phyloP scores from a whole-genome alignment of 2,329 filamentous ascomycete genomes.

The Microsporum audouinii region DNA sequence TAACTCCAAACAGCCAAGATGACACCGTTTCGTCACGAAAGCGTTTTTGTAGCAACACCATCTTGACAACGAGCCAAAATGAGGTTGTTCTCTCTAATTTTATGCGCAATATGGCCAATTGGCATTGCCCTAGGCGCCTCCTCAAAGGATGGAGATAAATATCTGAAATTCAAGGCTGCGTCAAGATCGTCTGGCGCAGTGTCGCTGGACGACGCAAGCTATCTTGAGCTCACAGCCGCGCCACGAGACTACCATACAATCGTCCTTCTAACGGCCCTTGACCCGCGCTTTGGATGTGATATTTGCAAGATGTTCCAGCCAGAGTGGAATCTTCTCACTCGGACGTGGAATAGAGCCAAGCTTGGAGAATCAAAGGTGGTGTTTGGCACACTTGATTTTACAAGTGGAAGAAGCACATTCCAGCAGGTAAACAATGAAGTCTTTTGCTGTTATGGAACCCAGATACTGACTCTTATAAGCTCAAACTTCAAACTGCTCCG shows the following conservation, averaged over 20 bases:
- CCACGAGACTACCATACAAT: conserved; percentile 76
- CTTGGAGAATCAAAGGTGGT: conserved; percentile 44
- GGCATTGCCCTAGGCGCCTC: neutral
- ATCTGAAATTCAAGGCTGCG: neutral
- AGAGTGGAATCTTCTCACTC: conserved; percentile 79
- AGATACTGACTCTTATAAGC: conserved; percentile 40
- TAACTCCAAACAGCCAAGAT: neutral
- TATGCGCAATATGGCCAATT: conserved; percentile 4
- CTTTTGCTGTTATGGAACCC: neutral
- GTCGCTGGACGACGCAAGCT: conserved; percentile 66
- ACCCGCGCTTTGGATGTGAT: conserved; percentile 69
- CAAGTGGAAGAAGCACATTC: conserved; percentile 71
- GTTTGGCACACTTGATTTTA: conserved; percentile 79
- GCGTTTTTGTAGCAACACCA: neutral
- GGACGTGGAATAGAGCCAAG: conserved; percentile 79
- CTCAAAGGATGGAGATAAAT: neutral
- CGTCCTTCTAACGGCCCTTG: conserved; percentile 76
- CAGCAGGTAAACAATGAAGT: conserved; percentile 54
- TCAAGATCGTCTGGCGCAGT: conserved; percentile 46
- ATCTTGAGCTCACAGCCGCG: conserved; percentile 60
- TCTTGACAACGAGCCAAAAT: neutral
- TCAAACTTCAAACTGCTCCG: conserved; percentile 87
- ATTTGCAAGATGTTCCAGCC: conserved; percentile 86
- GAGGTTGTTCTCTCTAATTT: neutral
- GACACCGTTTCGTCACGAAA: neutral